Conservation (phyloP, 2,329 filamentous ascomycete genomes). For the Beauveria scarabaeidicola region DNA sequence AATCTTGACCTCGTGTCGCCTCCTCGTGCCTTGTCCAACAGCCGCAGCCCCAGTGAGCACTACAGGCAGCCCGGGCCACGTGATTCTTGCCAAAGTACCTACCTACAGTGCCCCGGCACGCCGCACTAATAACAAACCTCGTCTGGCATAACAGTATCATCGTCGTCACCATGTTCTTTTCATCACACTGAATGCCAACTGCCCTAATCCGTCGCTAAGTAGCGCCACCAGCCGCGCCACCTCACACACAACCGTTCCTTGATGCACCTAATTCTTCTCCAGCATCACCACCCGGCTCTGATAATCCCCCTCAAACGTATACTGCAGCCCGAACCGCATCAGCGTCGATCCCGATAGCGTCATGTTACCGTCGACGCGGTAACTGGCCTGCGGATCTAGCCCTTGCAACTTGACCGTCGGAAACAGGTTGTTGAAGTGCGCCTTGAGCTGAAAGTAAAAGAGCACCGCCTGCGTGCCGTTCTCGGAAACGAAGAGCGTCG, state of each 20-base stretch:
- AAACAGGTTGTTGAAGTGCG: slow-evolving; percentile 42
- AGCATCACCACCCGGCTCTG: slow-evolving; percentile 49
- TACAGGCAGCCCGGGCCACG: background rate
- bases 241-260: too few relatives aligned
- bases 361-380: slow-evolving; percentile 42
- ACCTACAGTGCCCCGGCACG: background rate
- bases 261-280: slow-evolving; percentile 26
- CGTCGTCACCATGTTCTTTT: too few relatives aligned
- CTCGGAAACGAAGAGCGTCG: slow-evolving; percentile 48
- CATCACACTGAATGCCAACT: too few relatives aligned
- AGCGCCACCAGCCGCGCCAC: too few relatives aligned
- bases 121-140: background rate
- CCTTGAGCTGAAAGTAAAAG: slow-evolving; percentile 52
- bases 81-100: background rate
- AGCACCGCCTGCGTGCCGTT: slow-evolving; percentile 42
- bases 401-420: slow-evolving; percentile 48
- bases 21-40: background rate
- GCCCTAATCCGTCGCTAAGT: too few relatives aligned
- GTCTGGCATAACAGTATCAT: too few relatives aligned
- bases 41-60: background rate
- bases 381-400: slow-evolving; percentile 44
- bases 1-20: background rate
- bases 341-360: slow-evolving; percentile 50
- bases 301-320: slow-evolving; percentile 43
- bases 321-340: slow-evolving; percentile 54